These are phyloP conservation scores for Trifolium pratense DNA, from an alignment of 306 rosid species.

Conservation along the genomic window DNA sequence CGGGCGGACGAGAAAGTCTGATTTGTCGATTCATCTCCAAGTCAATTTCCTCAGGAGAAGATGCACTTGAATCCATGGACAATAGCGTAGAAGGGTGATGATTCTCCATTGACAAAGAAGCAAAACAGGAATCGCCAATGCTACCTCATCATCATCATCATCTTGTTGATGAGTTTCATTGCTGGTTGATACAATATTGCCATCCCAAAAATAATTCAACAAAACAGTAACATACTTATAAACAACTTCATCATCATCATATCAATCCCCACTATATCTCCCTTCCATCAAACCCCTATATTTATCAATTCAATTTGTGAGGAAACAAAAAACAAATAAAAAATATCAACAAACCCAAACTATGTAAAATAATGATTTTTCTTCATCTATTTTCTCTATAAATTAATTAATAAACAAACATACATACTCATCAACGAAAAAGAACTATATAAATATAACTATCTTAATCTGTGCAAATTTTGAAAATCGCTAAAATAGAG, in stretches of 20 bases:
- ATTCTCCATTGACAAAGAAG: constrained; percentile 83
- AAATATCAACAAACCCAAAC: constrained; percentile 47
- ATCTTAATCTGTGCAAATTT: constrained; percentile 38
- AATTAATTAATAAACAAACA: constrained; percentile 31
- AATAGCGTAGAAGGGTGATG: constrained; percentile 84
- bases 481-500: constrained; percentile 53
- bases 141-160: constrained; percentile 49
- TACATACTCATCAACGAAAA: constrained; percentile 8
- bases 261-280: constrained; percentile 97
- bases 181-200: constrained; percentile 63
- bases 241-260: constrained; percentile 65
- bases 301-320: constrained; percentile 56
- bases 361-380: constrained; percentile 2
- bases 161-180: constrained; percentile 49
- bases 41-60: constrained; percentile 89
- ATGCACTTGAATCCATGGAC: constrained; percentile 95
- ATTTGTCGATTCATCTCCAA: constrained; percentile 84
- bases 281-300: constrained; percentile 98
- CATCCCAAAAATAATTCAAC: constrained; percentile 62
- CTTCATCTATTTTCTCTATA: constrained; percentile 36
- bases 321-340: constrained; percentile 28
- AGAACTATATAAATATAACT: neutral
- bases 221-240: constrained; percentile 64
- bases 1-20: constrained; percentile 76
- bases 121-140: constrained; percentile 76